Evolutionary conservation across 2,329 filamentous ascomycete genomes (phyloP), one percentile per base, ranked within the genome.

Genomic region (Aspergillus tubingensis): DNA sequence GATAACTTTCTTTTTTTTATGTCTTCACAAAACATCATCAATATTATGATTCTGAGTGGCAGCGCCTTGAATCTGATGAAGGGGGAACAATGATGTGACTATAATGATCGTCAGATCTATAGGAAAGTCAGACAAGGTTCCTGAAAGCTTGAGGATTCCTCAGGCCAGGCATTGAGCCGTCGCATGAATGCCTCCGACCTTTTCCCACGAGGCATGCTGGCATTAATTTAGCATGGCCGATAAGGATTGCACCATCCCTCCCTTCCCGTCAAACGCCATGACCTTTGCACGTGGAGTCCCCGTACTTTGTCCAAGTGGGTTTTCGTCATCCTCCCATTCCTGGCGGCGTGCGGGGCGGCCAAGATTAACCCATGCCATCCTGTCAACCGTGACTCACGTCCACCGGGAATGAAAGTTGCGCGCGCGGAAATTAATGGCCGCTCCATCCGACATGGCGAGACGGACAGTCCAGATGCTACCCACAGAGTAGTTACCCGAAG

Each of bases 231-330:
- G 53, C n/a, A 55, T 19, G 25, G 27, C 53, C 25, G 53, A 47
- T 47, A 55, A 55, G 41, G 25, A 47, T 55, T n/a, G 39, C 53
- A 41, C 53, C 23, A 55, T 30, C 39, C 15, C 39, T 21, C 27
- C 25, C 47, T 50, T 50, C 47, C 47, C 47, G 47, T 50, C 25
- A 50, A 17, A 32, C 27, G n/a, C 23, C 53, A 36, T 55, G 53
- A 44, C 53, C 41, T 21, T 25, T 44, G 53, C 39, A 55, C 39
- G 41, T 55, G 39, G 41, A 55, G 19, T 55, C 39, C 27, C 41
- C 53, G 27, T 47, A 55, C 23, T 44, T 47, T 44, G 43, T 44
- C n/a, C 25, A 36, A 55, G 23, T 55, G 39, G 53, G 53, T 53
- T 39, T 53, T 55, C 36, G 23, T 47, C 39, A 32, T 32, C 17